Percentiles rank a stretch among this genome's conserved stretches.
phyloP scores from a whole-genome alignment of 2,329 filamentous ascomycete species.

The Trichoderma sp. region DNA sequence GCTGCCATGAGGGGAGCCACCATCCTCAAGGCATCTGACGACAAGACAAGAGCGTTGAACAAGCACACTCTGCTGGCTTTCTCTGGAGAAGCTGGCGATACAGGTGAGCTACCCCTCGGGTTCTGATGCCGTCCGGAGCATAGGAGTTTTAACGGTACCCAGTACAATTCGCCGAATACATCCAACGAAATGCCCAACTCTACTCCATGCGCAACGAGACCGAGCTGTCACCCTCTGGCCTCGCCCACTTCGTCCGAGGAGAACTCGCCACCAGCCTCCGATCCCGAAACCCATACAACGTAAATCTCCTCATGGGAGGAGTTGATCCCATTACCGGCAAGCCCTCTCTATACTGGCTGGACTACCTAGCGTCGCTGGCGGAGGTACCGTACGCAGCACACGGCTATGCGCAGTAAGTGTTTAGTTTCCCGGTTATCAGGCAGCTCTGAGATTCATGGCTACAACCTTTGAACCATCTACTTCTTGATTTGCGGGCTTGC shows the following conservation, averaged over 20 bases:
- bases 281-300: slow-evolving; percentile 91
- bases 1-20: slow-evolving; percentile 97
- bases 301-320: slow-evolving; percentile 92
- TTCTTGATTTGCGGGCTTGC: neutral
- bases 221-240: slow-evolving; percentile 83
- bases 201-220: slow-evolving; percentile 98
- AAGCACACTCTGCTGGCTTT: slow-evolving; percentile 93
- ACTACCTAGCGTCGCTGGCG: slow-evolving; percentile 88
- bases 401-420: slow-evolving; percentile 86
- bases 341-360: slow-evolving; percentile 93
- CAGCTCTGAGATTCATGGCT: neutral
- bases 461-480: neutral
- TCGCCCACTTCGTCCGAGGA: slow-evolving; percentile 89
- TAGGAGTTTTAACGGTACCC: slow-evolving; percentile 28
- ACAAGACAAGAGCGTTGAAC: slow-evolving; percentile 93
- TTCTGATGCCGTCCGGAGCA: neutral
- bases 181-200: slow-evolving; percentile 96
- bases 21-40: slow-evolving; percentile 89
- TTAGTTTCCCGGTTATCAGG: neutral
- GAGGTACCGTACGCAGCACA: slow-evolving; percentile 93
- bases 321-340: slow-evolving; percentile 89
- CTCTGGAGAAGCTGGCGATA: slow-evolving; percentile 94
- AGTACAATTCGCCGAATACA: slow-evolving; percentile 99
- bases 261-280: slow-evolving; percentile 89
- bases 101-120: slow-evolving; percentile 54